These are phyloP conservation scores for Oropetium thomaeum DNA, from an alignment of 176 grass and related monocot genomes.

Conservation along the genomic window DNA sequence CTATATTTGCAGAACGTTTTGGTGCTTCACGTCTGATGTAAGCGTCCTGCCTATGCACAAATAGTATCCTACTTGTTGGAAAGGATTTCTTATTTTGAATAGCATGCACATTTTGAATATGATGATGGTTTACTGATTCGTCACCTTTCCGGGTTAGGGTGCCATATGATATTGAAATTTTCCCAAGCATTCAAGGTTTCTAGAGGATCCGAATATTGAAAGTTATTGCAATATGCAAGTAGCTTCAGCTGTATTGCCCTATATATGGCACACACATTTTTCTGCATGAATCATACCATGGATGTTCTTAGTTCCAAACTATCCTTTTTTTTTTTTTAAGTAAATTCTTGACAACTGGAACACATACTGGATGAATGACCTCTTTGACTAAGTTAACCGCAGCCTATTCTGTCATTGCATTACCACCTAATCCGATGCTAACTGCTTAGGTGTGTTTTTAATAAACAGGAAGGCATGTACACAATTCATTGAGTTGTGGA, in stretches of 20 bases:
- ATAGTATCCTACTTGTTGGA: background rate
- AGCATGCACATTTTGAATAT: background rate
- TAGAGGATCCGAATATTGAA: background rate
- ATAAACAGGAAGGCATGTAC: constrained; percentile 76
- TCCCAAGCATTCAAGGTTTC: background rate
- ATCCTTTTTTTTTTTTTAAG: background rate
- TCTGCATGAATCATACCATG: constrained; percentile 1
- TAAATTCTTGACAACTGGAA: background rate
- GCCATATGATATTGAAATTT: background rate
- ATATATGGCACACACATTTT: background rate
- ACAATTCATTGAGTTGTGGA: constrained; percentile 89
- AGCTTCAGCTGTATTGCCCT: background rate
- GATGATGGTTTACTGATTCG: constrained; percentile 6
- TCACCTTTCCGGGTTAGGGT: background rate
- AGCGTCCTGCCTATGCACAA: constrained; percentile 21
- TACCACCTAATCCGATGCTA: background rate
- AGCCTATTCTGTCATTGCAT: background rate
- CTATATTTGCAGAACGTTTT: constrained; percentile 73
- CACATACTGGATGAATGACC: constrained; percentile 1
- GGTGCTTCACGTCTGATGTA: constrained; percentile 91
- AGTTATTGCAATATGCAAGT: background rate
- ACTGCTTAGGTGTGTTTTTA: background rate
- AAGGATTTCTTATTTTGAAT: constrained; percentile 10
- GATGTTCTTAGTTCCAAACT: background rate
- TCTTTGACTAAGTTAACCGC: background rate